phyloP scores from a whole-genome alignment of 2,329 filamentous ascomycete genomes.

The Lomentospora prolificans region DNA sequence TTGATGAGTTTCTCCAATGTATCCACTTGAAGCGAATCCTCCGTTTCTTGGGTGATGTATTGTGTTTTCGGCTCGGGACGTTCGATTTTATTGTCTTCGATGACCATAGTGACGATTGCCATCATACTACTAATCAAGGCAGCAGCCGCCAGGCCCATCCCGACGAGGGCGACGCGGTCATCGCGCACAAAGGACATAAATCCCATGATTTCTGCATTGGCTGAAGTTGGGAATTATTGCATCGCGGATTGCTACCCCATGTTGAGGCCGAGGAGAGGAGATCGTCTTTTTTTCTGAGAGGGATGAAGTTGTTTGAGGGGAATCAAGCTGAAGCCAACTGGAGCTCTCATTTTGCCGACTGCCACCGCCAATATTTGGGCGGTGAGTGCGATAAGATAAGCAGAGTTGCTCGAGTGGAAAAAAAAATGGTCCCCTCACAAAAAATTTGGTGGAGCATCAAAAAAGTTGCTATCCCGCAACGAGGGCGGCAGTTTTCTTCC shows the following conservation, averaged over 20 bases:
- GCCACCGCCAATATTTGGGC: constrained; percentile 2
- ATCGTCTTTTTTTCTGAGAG: background rate
- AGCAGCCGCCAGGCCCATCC: constrained; percentile 48
- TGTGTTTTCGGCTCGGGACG: constrained; percentile 55
- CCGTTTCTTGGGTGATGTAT: constrained; percentile 66
- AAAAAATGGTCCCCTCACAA: constrained; percentile 13
- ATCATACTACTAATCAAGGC: constrained; percentile 48
- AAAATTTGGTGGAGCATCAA: constrained; percentile 13
- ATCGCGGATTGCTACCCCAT: no score
- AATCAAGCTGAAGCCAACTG: background rate
- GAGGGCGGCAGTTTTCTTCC: background rate
- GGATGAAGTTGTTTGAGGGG: constrained; percentile 7
- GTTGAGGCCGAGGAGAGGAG: background rate
- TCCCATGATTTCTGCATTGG: constrained; percentile 4
- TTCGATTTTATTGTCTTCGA: constrained; percentile 57
- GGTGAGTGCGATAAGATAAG: constrained; percentile 18
- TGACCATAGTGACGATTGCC: constrained; percentile 47
- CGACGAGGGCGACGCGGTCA: constrained; percentile 43
- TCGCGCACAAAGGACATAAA: constrained; percentile 26
- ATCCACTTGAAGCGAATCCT: constrained; percentile 56
- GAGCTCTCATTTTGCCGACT: background rate
- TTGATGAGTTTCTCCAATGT: constrained; percentile 59
- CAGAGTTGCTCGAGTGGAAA: background rate
- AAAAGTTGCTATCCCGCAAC: background rate
- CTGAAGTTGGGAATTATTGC: background rate